phyloP scores from a whole-genome alignment of 305 asterid genomes.

The Ilex paraguariensis region DNA sequence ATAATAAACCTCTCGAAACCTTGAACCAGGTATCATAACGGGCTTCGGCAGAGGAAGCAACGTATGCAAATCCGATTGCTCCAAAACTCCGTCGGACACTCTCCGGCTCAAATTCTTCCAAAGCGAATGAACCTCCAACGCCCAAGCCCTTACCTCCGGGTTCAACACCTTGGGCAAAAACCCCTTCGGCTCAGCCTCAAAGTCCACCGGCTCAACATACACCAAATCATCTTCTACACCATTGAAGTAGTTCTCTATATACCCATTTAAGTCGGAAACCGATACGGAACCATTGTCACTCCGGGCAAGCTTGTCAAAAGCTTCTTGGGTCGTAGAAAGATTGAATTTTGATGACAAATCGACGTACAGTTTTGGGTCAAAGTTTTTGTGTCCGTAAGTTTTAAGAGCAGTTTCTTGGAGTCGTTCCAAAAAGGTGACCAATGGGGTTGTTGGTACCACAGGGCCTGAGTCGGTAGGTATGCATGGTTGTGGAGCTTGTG shows the following conservation, averaged over 20 bases:
- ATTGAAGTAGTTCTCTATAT: conserved; percentile 32
- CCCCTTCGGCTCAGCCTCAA: conserved; percentile 43
- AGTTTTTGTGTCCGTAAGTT: conserved; percentile 41
- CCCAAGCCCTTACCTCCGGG: conserved; percentile 60
- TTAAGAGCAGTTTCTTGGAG: conserved; percentile 54
- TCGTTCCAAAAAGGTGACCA: conserved; percentile 47
- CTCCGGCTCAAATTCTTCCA: conserved; percentile 83
- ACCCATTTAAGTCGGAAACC: conserved; percentile 26
- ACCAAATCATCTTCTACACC: conserved; percentile 52
- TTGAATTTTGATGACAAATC: conserved; percentile 55
- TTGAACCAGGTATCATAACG: conserved; percentile 84
- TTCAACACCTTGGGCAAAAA: conserved; percentile 57
- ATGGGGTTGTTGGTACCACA: conserved; percentile 47
- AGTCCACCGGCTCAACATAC: conserved; percentile 50
- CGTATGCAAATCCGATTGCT: conserved; percentile 51
- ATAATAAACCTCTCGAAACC: conserved; percentile 84
- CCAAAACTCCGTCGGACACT: conserved; percentile 50
- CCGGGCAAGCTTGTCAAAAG: conserved; percentile 34
- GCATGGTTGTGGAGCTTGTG: conserved; percentile 7
- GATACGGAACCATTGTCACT: conserved; percentile 36
- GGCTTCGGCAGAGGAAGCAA: conserved; percentile 67
- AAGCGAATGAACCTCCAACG: conserved; percentile 64
- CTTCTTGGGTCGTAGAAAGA: conserved; percentile 35
- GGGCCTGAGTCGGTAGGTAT: conserved; percentile 31
- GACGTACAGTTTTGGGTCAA: conserved; percentile 71